A percentile compares a stretch with the other conserved stretches of the same genome.
phyloP scores from a whole-genome alignment of 148 eudicot species.

The Cornus florida region DNA sequence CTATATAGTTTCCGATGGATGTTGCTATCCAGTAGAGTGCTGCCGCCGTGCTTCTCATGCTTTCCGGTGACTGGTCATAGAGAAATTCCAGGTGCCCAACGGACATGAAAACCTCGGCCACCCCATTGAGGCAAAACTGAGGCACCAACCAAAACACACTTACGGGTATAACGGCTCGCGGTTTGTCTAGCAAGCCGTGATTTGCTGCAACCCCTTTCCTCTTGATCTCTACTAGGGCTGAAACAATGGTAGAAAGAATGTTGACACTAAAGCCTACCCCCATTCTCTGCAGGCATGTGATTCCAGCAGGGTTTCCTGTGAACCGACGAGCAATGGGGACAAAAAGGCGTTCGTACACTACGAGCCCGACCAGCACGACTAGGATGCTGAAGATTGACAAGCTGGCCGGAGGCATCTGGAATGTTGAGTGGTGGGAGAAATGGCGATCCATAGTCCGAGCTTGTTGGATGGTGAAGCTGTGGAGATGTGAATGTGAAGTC shows the following conservation, averaged over 20 bases:
- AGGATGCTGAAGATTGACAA: slow-evolving; percentile 39
- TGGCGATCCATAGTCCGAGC: slow-evolving; percentile 61
- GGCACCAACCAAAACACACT: slow-evolving; percentile 63
- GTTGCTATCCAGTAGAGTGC: slow-evolving; percentile 47
- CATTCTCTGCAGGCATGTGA: slow-evolving; percentile 57
- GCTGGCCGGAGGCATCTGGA: slow-evolving; percentile 63
- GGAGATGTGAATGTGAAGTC: slow-evolving; percentile 45
- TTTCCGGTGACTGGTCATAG: slow-evolving; percentile 59
- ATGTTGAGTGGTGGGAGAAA: slow-evolving; percentile 31
- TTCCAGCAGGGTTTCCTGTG: slow-evolving; percentile 50
- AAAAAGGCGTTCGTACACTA: slow-evolving; percentile 46
- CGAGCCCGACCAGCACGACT: slow-evolving; percentile 36
- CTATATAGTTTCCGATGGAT: slow-evolving; percentile 43
- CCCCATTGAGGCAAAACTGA: slow-evolving; percentile 42
- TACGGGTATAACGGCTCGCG: slow-evolving; percentile 41
- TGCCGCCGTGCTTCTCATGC: slow-evolving; percentile 55
- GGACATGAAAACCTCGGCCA: slow-evolving; percentile 42
- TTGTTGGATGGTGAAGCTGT: slow-evolving; percentile 53
- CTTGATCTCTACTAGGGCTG: slow-evolving; percentile 49
- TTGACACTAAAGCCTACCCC: slow-evolving; percentile 50
- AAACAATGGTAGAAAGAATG: slow-evolving; percentile 39
- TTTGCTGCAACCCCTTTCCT: slow-evolving; percentile 44
- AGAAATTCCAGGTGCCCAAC: slow-evolving; percentile 58
- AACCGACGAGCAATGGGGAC: slow-evolving; percentile 46
- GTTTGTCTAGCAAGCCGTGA: slow-evolving; percentile 36